A percentile compares a stretch with the other conserved stretches of the same genome.
These are phyloP conservation scores for Xylariaceae sp. DNA, from an alignment of 2,329 filamentous ascomycete genomes.

Conservation along the genomic window DNA sequence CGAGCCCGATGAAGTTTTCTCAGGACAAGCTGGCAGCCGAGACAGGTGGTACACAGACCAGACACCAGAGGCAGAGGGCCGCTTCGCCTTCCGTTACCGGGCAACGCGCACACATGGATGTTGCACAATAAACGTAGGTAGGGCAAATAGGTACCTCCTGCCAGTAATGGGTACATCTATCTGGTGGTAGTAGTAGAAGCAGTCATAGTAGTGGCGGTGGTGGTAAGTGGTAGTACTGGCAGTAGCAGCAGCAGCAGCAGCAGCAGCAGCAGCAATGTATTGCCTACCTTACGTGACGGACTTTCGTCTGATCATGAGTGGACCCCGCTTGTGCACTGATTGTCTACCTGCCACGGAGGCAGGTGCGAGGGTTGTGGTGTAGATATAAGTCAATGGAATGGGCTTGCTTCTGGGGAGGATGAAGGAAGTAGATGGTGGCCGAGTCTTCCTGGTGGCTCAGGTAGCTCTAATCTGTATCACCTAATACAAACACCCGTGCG, in stretches of 20 bases:
- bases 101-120: constrained; percentile 1
- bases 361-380: no score
- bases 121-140: constrained; percentile 8
- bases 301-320: not conserved
- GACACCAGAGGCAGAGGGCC: constrained; percentile 5
- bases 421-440: not conserved
- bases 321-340: constrained; percentile 12
- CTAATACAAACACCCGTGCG: constrained; percentile 8
- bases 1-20: not conserved
- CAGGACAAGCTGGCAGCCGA: constrained; percentile 13
- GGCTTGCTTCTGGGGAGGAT: not conserved
- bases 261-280: not conserved
- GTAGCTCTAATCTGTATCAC: not conserved
- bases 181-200: no score
- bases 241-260: no score
- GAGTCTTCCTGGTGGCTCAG: not conserved
- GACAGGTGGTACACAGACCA: constrained; percentile 7
- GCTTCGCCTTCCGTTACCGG: constrained; percentile 5
- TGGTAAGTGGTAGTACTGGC: no score
- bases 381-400: no score
- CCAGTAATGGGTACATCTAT: no score
- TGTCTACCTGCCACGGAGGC: no score
- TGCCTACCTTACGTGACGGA: not conserved
- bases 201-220: no score
- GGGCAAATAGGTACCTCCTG: no score